Evolutionary conservation across 2,329 filamentous ascomycete species (phyloP).

Genomic region (Tricladium varicosporioides): DNA sequence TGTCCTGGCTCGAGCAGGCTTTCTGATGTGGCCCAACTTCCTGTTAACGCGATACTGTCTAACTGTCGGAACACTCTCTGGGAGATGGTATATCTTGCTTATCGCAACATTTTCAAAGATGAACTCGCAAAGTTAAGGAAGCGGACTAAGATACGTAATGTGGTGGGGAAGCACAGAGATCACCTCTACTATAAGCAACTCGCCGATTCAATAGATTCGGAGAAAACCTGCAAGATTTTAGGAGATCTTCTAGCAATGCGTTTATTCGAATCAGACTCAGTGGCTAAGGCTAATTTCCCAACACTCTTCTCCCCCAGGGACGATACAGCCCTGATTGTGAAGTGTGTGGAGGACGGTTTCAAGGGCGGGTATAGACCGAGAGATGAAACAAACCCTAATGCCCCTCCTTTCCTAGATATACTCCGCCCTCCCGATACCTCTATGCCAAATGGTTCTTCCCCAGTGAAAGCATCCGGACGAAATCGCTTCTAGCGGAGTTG

Average conservation of each 20-base stretch:
- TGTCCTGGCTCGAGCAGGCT: conserved; percentile 3
- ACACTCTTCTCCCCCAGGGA: conserved; percentile 7
- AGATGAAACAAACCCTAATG: neutral
- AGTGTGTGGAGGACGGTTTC: conserved; percentile 3
- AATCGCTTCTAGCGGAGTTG: too few species aligned
- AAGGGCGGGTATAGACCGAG: conserved; percentile 1
- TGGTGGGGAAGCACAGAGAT: conserved; percentile 16
- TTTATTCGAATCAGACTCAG: conserved; percentile 12
- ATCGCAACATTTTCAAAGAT: conserved; percentile 21
- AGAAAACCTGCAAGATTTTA: conserved; percentile 14
- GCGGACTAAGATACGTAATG: conserved; percentile 15
- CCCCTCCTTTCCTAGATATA: conserved; percentile 1
- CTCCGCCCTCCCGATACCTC: neutral
- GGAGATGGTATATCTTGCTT: conserved; percentile 17
- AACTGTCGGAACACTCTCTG: conserved; percentile 8
- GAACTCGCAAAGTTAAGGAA: conserved; percentile 19
- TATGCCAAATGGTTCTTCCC: conserved; percentile 10
- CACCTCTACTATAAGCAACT: conserved; percentile 13
- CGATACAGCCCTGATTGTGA: conserved; percentile 12
- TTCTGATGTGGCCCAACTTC: conserved; percentile 3
- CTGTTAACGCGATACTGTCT: conserved; percentile 4
- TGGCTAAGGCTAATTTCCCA: conserved; percentile 10
- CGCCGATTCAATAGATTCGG: conserved; percentile 1
- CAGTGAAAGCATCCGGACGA: too few species aligned
- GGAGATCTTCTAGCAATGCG: conserved; percentile 6